Evolutionary conservation across 371 early-diverging fungal genomes (phyloP).

Genomic region (Umbelopsis sp.): DNA sequence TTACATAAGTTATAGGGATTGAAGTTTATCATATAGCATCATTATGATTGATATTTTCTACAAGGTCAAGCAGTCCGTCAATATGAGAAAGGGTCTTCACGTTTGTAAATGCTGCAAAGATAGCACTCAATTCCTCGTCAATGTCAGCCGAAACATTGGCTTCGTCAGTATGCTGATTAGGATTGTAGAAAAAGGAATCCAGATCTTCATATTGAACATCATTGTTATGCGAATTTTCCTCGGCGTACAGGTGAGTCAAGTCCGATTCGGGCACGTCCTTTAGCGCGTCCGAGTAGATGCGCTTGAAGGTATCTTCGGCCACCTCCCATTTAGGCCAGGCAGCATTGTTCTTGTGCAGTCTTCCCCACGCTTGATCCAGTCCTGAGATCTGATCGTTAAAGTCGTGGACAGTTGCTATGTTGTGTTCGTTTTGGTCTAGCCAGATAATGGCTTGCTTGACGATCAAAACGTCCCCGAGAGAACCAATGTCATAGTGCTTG

Average conservation of each 20-base stretch:
- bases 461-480: neutral
- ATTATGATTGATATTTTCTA: neutral
- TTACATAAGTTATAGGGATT: neutral
- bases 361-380: neutral
- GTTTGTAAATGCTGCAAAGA: neutral
- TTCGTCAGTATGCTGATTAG: neutral
- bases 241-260: neutral
- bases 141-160: neutral
- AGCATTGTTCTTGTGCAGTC: neutral
- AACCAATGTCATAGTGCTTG: neutral
- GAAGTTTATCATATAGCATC: neutral
- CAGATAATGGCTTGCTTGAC: slow-evolving; percentile 6
- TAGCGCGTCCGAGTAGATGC: neutral
- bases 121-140: neutral
- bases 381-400: neutral
- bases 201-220: neutral
- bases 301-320: neutral
- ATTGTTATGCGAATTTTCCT: slow-evolving; percentile 4
- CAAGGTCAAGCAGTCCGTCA: neutral
- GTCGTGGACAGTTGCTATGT: neutral
- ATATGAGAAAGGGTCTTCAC: neutral
- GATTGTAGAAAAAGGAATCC: neutral
- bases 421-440: neutral
- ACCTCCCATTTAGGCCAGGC: neutral
- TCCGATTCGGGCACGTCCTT: neutral